Evolutionary conservation across 306 rosid genomes (phyloP).

Genomic region (Herpetospermum pedunculosum): DNA sequence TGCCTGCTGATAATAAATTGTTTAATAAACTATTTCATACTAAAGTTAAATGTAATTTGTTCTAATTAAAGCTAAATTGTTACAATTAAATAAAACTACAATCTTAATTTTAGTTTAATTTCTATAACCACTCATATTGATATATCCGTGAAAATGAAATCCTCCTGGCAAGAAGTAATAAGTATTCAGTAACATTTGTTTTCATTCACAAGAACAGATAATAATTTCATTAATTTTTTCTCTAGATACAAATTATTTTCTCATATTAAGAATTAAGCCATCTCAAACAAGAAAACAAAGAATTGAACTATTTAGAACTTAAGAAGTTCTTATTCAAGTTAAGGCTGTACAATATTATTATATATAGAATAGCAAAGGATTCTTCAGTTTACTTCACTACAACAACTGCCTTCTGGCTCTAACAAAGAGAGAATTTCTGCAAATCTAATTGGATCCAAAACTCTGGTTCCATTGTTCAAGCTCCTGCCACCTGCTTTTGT

Average conservation of each 20-base stretch:
- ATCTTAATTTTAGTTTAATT: no score
- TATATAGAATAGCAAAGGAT: not conserved
- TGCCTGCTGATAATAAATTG: no score
- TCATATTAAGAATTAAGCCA: not conserved
- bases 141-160: no score
- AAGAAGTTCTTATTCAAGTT: not conserved
- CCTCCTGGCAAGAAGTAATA: no score
- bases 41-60: no score
- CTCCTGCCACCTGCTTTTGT: slow-evolving; percentile 88
- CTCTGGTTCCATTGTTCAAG: slow-evolving; percentile 81
- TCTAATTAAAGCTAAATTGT: no score
- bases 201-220: no score
- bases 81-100: no score
- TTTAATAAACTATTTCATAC: no score
- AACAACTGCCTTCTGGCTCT: no score
- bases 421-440: not conserved
- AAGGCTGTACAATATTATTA: not conserved
- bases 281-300: not conserved
- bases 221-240: not conserved
- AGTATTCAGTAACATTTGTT: no score
- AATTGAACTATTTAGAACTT: not conserved
- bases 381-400: not conserved
- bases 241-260: not conserved
- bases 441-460: slow-evolving; percentile 71
- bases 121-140: no score